Evolutionary conservation across 2,329 filamentous ascomycete species (phyloP), one percentile per base, ranked within the genome.

Genomic region (Alternaria tenuissima): DNA sequence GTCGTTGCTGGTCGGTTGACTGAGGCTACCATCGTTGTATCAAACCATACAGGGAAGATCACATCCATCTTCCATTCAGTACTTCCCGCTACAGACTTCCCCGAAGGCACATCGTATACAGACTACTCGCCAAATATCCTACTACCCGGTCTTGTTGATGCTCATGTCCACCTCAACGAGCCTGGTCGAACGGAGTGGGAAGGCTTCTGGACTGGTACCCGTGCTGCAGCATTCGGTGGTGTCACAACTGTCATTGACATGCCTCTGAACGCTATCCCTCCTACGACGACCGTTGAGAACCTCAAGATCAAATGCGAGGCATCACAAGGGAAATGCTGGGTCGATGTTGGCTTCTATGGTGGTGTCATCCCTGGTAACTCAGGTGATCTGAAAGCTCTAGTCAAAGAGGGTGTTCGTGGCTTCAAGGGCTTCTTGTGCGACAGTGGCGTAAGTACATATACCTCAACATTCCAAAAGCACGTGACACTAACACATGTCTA

Each of bases 361-460:
- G 95, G 95, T 32, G 88, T 98, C 39, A 89, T 99, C 48, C 95
- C 95, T 4, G 95, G 94, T 2, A 99, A 99, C 75, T 87, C 89
- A 3, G 79, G 86, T 11, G 89, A 98, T 72, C 81, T 99, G 56
- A 88, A 92, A 69, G 89, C 89, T 0, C 84, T 99, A 4, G 91
- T 98, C 1, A 86, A 92, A 57, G 91, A 88, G 41, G 95, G 95
- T 55, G 94, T 98, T 11, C 86, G 94, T 66, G 95, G 95, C 12
- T 98, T 99, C 85, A 99, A 99, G 81, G 94, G 94, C 1, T 99
- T 99, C 79, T 81, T 99, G 70, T 98, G 98, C 75, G 93, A 98
- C 77, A 97, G 93, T 72, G 95, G 95, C 73, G 94, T 95, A 86
- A 81, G 90, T 85, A 18, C 2, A 30, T 53, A 20, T 12, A 9